A percentile compares a stretch with the other conserved stretches of the same genome.
These are phyloP conservation scores for Boletus semigastroideus DNA, from an alignment of 1,284 basidiomycete species.

Conservation along the genomic window DNA sequence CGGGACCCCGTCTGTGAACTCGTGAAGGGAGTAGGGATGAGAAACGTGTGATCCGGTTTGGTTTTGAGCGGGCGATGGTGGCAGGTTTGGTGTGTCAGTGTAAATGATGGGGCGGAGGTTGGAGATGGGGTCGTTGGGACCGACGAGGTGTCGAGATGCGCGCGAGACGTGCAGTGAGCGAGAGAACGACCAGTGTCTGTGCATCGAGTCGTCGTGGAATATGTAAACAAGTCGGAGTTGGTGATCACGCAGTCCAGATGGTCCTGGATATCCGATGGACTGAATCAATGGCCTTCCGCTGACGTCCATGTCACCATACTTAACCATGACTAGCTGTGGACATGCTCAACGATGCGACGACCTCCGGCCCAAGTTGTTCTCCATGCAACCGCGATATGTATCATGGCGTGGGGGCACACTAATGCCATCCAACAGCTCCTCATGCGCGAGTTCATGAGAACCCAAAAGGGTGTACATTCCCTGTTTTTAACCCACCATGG, in stretches of 20 bases:
- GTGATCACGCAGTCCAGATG: too few species aligned
- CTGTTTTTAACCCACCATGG: neutral
- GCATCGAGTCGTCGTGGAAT: neutral
- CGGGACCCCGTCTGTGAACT: constrained; percentile 48
- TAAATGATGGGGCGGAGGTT: constrained; percentile 76
- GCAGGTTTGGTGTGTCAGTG: constrained; percentile 46
- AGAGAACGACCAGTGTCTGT: neutral
- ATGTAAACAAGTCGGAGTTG: too few species aligned
- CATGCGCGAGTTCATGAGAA: neutral
- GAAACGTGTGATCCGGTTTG: constrained; percentile 10
- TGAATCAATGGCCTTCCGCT: too few species aligned
- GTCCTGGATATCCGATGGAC: too few species aligned
- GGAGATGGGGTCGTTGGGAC: constrained; percentile 73
- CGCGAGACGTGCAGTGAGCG: constrained; percentile 46
- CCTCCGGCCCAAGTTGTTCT: neutral
- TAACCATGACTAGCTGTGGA: too few species aligned
- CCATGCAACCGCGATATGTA: neutral
- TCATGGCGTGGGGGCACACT: neutral
- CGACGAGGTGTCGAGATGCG: constrained; percentile 50
- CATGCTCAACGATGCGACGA: neutral
- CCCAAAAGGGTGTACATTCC: neutral
- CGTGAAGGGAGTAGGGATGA: constrained; percentile 74
- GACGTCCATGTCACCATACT: too few species aligned
- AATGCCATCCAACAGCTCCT: neutral
- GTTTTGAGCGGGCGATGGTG: constrained; percentile 27